A percentile compares a stretch with the other conserved stretches of the same genome.
Evolutionary conservation across 208 protist species (phyloP).

Genomic region (Trypanosoma conorhini): DNA sequence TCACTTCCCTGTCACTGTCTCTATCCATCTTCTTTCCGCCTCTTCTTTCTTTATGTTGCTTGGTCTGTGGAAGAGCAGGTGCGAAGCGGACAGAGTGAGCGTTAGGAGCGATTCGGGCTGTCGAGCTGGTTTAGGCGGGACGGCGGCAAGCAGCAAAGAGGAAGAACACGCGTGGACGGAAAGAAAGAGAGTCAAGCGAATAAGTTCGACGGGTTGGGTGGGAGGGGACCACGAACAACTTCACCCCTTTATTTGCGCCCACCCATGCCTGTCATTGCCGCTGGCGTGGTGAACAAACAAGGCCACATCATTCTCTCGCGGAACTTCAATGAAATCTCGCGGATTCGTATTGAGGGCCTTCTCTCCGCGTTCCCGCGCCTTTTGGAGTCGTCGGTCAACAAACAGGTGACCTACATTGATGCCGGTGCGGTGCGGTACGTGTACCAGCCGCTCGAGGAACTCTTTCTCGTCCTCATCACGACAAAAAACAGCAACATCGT

Average conservation of each 20-base stretch:
- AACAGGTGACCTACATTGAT: constrained; percentile 98
- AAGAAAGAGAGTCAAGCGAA: not conserved
- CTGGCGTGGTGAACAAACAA: constrained; percentile 76
- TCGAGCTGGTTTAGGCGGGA: too few species aligned
- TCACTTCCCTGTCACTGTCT: too few species aligned
- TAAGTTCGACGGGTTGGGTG: not conserved
- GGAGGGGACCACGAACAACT: constrained; percentile 1
- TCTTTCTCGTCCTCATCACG: constrained; percentile 95
- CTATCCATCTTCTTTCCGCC: too few species aligned
- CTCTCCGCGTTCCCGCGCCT: constrained; percentile 98
- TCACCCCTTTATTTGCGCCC: constrained; percentile 3
- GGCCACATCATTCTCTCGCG: constrained; percentile 93
- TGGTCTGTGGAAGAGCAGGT: too few species aligned
- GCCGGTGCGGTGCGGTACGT: constrained; percentile 97
- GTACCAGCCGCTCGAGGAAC: constrained; percentile 97
- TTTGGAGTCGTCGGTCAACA: constrained; percentile 74
- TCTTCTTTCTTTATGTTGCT: too few species aligned
- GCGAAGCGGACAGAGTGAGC: too few species aligned
- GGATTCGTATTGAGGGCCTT: constrained; percentile 96
- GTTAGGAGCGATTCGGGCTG: too few species aligned
- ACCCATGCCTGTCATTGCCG: constrained; percentile 80
- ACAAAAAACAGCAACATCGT: constrained; percentile 97
- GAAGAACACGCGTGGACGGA: too few species aligned
- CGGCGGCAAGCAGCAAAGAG: too few species aligned
- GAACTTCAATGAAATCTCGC: constrained; percentile 96